Conservation (phyloP, 768 basidiomycete genomes). For the Dioszegia crocea region DNA sequence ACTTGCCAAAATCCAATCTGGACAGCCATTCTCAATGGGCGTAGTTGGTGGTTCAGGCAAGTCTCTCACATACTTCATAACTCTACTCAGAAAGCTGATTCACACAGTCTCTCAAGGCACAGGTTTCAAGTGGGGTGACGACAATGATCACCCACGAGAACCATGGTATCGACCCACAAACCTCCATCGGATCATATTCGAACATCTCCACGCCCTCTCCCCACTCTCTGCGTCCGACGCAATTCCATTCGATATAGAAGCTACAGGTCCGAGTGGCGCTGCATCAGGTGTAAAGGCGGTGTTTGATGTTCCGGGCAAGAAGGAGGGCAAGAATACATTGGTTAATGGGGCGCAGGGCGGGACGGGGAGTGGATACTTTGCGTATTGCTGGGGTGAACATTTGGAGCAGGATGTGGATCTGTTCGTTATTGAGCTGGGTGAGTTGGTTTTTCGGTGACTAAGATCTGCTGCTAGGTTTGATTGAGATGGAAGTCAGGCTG, state of each 20-base stretch:
- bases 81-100: neutral
- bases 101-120: conserved; percentile 6
- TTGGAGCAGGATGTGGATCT: conserved; percentile 46
- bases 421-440: conserved; percentile 42
- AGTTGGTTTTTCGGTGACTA: conserved; percentile 14
- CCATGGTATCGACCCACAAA: conserved; percentile 15
- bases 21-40: conserved; percentile 34
- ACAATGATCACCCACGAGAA: conserved; percentile 16
- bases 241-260: neutral
- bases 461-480: neutral
- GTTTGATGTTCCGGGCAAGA: conserved; percentile 10
- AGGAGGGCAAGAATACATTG: conserved; percentile 30
- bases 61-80: no score
- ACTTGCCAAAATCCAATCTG: conserved; percentile 21
- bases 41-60: conserved; percentile 41
- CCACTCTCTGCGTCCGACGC: conserved; percentile 2
- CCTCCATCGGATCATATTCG: conserved; percentile 32
- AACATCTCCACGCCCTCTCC: conserved; percentile 28
- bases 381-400: conserved; percentile 46
- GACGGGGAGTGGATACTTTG: conserved; percentile 42
- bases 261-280: conserved; percentile 2
- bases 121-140: conserved; percentile 21
- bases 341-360: conserved; percentile 46
- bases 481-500: neutral
- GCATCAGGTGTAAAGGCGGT: neutral